phyloP scores from a whole-genome alignment of 352 stramenopile genomes.

The Phytophthora pistaciae region DNA sequence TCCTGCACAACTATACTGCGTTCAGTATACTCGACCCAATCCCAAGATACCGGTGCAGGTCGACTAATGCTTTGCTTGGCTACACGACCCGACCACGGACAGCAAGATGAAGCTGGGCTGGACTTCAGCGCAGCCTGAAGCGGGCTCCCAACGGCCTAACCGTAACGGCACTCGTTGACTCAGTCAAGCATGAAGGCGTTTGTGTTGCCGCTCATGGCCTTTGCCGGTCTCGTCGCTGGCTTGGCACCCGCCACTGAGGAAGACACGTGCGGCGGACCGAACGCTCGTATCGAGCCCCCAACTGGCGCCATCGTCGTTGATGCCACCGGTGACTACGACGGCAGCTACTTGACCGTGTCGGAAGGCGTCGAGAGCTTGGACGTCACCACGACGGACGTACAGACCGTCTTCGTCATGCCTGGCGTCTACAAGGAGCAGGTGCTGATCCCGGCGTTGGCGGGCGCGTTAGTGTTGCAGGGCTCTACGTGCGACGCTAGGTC shows the following conservation, averaged over 20 bases:
- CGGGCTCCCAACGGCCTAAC: background rate
- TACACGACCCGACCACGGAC: background rate
- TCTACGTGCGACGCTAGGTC: slow-evolving; percentile 22
- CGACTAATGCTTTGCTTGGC: background rate
- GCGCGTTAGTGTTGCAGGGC: slow-evolving; percentile 20
- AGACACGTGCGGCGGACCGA: slow-evolving; percentile 5
- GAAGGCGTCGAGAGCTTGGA: slow-evolving; percentile 13
- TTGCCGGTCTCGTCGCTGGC: slow-evolving; percentile 4
- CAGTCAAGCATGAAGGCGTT: background rate
- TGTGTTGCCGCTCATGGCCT: slow-evolving; percentile 7
- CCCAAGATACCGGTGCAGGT: background rate
- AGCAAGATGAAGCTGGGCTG: background rate
- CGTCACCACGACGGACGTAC: slow-evolving; percentile 6
- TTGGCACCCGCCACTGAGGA: background rate
- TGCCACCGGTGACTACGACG: slow-evolving; percentile 21
- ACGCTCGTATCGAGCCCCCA: slow-evolving; percentile 17
- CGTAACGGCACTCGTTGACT: background rate
- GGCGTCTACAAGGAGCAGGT: slow-evolving; percentile 29
- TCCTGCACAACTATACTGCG: background rate
- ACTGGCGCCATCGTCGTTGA: slow-evolving; percentile 22
- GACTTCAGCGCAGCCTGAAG: background rate
- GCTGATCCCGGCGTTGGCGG: slow-evolving; percentile 7
- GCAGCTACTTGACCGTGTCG: slow-evolving; percentile 16
- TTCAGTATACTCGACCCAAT: background rate
- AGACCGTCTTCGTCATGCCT: slow-evolving; percentile 28